phyloP scores from a whole-genome alignment of 306 rosid species.

The Malus sylvestris region DNA sequence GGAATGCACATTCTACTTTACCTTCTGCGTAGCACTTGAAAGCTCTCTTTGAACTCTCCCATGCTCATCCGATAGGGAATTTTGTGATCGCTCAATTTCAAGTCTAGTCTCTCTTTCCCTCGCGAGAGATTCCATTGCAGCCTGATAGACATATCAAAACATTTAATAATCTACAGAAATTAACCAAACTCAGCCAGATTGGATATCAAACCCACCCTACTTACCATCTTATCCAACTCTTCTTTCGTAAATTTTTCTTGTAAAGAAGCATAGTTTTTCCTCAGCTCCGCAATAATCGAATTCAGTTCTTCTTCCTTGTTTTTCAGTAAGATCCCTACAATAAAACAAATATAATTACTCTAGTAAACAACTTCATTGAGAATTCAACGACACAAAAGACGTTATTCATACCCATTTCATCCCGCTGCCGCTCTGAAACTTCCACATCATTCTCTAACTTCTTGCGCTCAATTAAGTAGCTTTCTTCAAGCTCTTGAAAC shows the following conservation, averaged over 20 bases:
- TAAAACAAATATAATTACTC: constrained; percentile 14
- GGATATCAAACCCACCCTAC: constrained; percentile 19
- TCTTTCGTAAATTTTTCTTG: constrained; percentile 77
- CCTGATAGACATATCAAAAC: constrained; percentile 35
- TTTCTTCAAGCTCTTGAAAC: constrained; percentile 89
- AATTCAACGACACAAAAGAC: background rate
- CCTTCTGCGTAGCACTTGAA: constrained; percentile 87
- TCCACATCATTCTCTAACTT: constrained; percentile 57
- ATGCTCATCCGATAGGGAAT: constrained; percentile 65
- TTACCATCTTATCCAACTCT: constrained; percentile 76
- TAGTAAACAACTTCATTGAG: background rate
- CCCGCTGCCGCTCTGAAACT: constrained; percentile 55
- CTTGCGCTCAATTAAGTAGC: constrained; percentile 77
- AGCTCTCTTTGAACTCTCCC: constrained; percentile 80
- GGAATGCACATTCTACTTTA: constrained; percentile 15
- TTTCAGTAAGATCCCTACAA: constrained; percentile 51
- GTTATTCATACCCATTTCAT: constrained; percentile 54
- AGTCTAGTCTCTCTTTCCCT: constrained; percentile 71
- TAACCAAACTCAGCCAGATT: constrained; percentile 7
- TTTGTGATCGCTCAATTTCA: constrained; percentile 71
- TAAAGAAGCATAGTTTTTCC: constrained; percentile 55
- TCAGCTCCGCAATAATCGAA: constrained; percentile 67
- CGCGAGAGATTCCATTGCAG: constrained; percentile 65
- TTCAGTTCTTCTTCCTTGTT: constrained; percentile 90
- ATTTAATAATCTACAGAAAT: constrained; percentile 5